These are phyloP conservation scores for Nakaseomyces sp. DNA, from an alignment of 1,139 yeast genomes.

Conservation along the genomic window DNA sequence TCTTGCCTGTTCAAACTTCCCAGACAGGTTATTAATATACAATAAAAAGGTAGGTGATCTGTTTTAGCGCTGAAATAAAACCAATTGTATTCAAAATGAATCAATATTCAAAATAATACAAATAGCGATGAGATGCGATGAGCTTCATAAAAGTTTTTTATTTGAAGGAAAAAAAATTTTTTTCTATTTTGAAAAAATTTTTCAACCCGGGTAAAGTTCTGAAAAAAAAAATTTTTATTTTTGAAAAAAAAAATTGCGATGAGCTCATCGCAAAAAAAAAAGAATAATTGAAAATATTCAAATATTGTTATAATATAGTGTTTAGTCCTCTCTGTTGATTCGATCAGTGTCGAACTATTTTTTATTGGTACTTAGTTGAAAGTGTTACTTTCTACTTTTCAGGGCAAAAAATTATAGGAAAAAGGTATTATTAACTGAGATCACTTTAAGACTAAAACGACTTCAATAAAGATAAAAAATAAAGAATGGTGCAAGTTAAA, in stretches of 20 bases:
- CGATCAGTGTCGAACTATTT: no score
- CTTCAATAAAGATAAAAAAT: no score
- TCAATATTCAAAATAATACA: neutral
- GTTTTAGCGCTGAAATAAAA: no score
- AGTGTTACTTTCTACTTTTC: no score
- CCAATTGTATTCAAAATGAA: neutral
- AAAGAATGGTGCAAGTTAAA: slow-evolving; percentile 3
- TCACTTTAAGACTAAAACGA: no score
- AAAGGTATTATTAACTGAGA: no score
- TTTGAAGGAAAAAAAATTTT: neutral
- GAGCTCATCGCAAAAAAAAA: neutral
- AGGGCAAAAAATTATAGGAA: no score
- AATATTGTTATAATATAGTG: no score
- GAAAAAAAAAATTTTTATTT: slow-evolving; percentile 2
- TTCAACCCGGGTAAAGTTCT: slow-evolving; percentile 1
- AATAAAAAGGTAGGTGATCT: neutral
- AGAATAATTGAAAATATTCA: neutral
- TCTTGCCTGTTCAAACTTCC: neutral
- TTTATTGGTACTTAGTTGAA: no score
- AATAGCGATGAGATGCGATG: slow-evolving; percentile 11
- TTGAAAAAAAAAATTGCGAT: neutral
- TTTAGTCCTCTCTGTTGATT: no score
- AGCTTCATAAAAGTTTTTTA: slow-evolving; percentile 7
- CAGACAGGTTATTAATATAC: neutral
- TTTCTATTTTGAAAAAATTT: neutral